Conservation (phyloP, 176 grass and related monocot species). For the Bolboschoenus planiculmis region DNA sequence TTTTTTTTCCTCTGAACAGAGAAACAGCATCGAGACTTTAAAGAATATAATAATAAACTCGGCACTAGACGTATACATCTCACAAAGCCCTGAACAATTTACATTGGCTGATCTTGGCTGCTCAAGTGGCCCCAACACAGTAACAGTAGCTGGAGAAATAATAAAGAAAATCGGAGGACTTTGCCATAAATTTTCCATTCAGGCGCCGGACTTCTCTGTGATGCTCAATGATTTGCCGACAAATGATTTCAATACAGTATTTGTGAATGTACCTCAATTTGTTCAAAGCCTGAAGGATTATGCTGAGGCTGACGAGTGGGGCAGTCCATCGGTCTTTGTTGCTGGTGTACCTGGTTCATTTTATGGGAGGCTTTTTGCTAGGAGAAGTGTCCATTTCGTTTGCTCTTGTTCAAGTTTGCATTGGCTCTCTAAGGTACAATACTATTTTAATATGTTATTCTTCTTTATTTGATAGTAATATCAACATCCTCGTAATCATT, state of each 20-base stretch:
- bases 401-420: constrained; percentile 88
- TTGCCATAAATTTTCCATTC: constrained; percentile 35
- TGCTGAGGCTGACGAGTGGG: constrained; percentile 38
- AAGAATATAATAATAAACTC: constrained; percentile 61
- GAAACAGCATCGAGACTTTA: constrained; percentile 56
- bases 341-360: constrained; percentile 83
- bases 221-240: constrained; percentile 95
- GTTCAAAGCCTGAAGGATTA: constrained; percentile 39
- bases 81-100: constrained; percentile 61
- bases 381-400: constrained; percentile 67
- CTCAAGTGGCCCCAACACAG: constrained; percentile 80
- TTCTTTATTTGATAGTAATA: not conserved
- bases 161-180: constrained; percentile 42
- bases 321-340: constrained; percentile 65
- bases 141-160: constrained; percentile 64
- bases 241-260: constrained; percentile 94
- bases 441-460: not conserved
- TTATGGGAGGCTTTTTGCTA: constrained; percentile 71
- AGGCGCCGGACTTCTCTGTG: constrained; percentile 77
- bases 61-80: constrained; percentile 51
- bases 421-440: constrained; percentile 81
- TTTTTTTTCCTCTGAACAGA: constrained; percentile 36
- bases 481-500: not conserved
- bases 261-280: constrained; percentile 70
- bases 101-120: constrained; percentile 84